Evolutionary conservation across 345 rosid genomes (phyloP).

Genomic region (Heritiera fomes): DNA sequence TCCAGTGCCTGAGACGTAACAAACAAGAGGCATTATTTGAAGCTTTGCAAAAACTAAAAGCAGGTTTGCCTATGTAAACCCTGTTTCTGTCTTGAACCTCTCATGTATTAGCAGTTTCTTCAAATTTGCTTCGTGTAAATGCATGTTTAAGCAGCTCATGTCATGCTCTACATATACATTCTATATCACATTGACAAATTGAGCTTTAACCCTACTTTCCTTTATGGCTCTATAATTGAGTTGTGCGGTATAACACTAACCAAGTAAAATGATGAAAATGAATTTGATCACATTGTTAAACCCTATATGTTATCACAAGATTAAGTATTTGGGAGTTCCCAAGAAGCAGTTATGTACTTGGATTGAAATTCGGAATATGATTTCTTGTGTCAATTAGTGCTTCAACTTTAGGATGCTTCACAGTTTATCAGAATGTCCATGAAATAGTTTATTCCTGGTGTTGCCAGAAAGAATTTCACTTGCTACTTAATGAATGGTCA

Average conservation of each 20-base stretch:
- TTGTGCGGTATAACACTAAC: not conserved
- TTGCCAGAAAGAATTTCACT: not conserved
- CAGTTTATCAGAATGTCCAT: too few relatives aligned
- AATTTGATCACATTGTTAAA: not conserved
- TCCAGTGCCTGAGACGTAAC: constrained; percentile 54
- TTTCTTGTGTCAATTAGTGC: too few relatives aligned
- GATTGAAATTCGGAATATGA: too few relatives aligned
- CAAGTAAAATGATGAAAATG: not conserved
- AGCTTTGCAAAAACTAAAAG: constrained; percentile 82
- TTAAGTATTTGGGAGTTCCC: not conserved
- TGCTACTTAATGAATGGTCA: not conserved
- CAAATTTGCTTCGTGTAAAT: not conserved
- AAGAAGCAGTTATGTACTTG: not conserved
- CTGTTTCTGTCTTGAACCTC: constrained; percentile 11
- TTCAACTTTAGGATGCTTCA: too few relatives aligned
- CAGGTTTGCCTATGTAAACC: constrained; percentile 42
- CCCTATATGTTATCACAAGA: not conserved
- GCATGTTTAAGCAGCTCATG: not conserved
- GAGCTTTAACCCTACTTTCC: not conserved
- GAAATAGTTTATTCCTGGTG: too few relatives aligned
- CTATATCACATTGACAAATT: not conserved
- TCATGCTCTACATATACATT: not conserved
- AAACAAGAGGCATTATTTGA: constrained; percentile 60
- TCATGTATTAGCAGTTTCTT: not conserved
- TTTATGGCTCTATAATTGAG: not conserved